Conservation (phyloP, 176 grass and related monocot species). For the Alopecurus myosuroides region DNA sequence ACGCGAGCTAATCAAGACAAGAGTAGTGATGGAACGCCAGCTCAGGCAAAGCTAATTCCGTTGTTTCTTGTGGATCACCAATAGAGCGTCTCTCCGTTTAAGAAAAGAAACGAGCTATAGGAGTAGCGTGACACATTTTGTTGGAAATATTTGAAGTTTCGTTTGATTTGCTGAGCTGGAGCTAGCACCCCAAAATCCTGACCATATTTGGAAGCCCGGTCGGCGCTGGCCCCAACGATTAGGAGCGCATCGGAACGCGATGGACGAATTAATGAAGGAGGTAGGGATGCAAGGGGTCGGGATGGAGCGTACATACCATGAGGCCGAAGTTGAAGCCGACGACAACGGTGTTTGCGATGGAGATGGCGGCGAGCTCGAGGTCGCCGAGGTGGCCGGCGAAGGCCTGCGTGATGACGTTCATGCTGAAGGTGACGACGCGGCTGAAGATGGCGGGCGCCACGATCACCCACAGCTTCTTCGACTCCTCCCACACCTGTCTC, state of each 20-base stretch:
- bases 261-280: background rate
- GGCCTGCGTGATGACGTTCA: conserved; percentile 97
- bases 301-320: conserved; percentile 46
- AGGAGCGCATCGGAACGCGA: background rate
- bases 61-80: no score
- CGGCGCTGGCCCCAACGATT: background rate
- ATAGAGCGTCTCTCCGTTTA: no score
- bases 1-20: no score
- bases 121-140: no score
- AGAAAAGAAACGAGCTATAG: no score
- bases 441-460: conserved; percentile 93
- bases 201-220: background rate
- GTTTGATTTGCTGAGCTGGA: background rate
- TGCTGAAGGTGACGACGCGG: conserved; percentile 83
- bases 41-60: no score
- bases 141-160: no score
- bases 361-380: conserved; percentile 90
- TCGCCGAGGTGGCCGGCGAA: conserved; percentile 96
- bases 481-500: conserved; percentile 51
- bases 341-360: conserved; percentile 90
- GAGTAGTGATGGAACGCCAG: no score
- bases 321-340: conserved; percentile 94
- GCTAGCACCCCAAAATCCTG: background rate
- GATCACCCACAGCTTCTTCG: conserved; percentile 80
- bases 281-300: no score